Evolutionary conservation across 176 grass and related monocot genomes (phyloP).

Genomic region (Dendrocalamus sinicus): DNA sequence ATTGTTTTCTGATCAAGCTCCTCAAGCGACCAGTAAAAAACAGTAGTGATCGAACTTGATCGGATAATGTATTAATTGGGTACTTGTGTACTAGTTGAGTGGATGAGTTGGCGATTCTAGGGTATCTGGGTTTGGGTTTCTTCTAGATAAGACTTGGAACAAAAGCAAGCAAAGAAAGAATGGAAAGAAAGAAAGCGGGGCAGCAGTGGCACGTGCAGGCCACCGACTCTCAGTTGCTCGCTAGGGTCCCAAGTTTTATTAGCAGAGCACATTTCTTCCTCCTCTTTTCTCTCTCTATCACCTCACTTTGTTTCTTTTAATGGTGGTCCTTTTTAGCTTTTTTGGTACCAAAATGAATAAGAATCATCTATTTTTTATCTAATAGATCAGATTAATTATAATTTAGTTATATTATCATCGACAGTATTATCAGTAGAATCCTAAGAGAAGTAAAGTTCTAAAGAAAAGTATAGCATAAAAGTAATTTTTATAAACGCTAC

Average conservation of each 20-base stretch:
- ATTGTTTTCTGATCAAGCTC: too few relatives aligned
- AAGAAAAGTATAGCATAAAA: too few relatives aligned
- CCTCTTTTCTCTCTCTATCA: background rate
- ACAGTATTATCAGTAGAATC: too few relatives aligned
- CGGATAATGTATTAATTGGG: background rate
- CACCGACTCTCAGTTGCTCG: background rate
- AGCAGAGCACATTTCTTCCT: conserved; percentile 1
- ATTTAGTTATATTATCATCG: too few relatives aligned
- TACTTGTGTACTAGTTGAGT: background rate
- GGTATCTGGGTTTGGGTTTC: conserved; percentile 1
- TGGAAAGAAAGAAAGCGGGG: background rate
- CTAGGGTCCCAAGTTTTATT: background rate
- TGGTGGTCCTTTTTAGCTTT: background rate
- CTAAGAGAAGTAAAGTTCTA: too few relatives aligned
- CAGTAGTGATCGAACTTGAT: too few relatives aligned
- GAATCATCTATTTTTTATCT: too few relatives aligned
- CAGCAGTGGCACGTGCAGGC: background rate
- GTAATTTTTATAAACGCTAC: too few relatives aligned
- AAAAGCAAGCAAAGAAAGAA: conserved; percentile 31
- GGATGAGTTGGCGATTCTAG: conserved; percentile 36
- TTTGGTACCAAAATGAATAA: too few relatives aligned
- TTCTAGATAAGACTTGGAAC: conserved; percentile 9
- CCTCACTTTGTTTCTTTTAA: conserved; percentile 36
- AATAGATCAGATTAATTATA: too few relatives aligned
- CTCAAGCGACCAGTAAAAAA: too few relatives aligned